Evolutionary conservation across 371 early-diverging fungal genomes (phyloP), one percentile per base, ranked within the genome.

Genomic region (Blakeslea trispora): DNA sequence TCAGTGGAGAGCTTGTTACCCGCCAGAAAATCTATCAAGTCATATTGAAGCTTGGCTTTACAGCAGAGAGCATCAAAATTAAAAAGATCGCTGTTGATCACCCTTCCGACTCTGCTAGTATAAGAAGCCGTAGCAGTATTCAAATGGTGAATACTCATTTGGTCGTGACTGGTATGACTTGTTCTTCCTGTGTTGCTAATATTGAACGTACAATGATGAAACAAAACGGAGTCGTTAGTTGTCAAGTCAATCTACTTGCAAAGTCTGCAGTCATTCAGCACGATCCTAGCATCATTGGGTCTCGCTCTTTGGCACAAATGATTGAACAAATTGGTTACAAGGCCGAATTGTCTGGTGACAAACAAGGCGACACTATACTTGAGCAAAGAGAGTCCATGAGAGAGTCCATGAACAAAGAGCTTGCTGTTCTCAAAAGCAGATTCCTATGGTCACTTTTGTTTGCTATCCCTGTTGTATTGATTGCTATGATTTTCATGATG

Each of bases 101-200:
- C 1, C 41, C 53, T 45, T 28, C 34, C 8, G 23, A 55, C n/a
- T 57, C 60, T 21, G 14, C 58, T 8, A 53, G 47, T 22, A 62
- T 55, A 1, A 48, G 45, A 13, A 47, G 55, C 14, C 43, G 55
- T 24, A 51, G 62, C 22, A 53, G 28, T 8, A 49, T 50, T 13
- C 39, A 59, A 2, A 19, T 49, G 10, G 14, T 73, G 5, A 57
- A 68, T 1, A 74, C 77, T 1, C 68, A 79, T 5, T 64, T 85
- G 7, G 73, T 72, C 0, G 80, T 89, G 8, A 77, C 81, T 0
- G 93, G 94, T 34, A 93, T 93, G 92, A 93, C 93, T 0, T 92
- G 93, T 69, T 75, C 84, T 19, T 88, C 90, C 15, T 92, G 93
- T 69, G 93, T 92, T 8, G 77, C 79, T 18, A 80, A 89, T 18